Conservation (phyloP, 768 basidiomycete genomes). For the Cyclocybe aegerita region DNA sequence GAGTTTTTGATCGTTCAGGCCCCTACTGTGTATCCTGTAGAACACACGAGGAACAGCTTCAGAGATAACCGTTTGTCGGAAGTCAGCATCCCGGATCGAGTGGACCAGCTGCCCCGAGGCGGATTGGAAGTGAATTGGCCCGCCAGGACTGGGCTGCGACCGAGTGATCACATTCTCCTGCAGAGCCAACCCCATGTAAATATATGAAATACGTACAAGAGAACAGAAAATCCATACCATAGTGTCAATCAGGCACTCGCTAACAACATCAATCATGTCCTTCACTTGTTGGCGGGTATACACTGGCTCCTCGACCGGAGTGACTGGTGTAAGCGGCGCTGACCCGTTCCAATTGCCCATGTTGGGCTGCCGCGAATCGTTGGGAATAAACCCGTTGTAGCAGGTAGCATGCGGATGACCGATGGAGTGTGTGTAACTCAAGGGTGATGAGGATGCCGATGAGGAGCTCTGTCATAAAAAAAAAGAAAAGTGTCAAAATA, state of each 20-base stretch:
- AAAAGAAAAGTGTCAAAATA: conserved; percentile 9
- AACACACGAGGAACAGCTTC: conserved; percentile 24
- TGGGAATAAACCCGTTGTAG: conserved; percentile 9
- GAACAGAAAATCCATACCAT: conserved; percentile 18
- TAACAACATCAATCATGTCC: conserved; percentile 28
- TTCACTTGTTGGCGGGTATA: conserved; percentile 31
- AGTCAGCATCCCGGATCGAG: conserved; percentile 18
- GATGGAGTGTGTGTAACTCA: conserved; percentile 17
- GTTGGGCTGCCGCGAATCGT: conserved; percentile 7
- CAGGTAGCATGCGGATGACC: conserved; percentile 14
- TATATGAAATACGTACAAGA: background rate
- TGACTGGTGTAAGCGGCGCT: conserved; percentile 9
- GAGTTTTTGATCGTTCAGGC: conserved; percentile 10
- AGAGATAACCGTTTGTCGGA: conserved; percentile 21
- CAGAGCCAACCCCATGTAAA: background rate
- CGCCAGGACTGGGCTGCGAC: conserved; percentile 3
- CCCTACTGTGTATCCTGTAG: conserved; percentile 19
- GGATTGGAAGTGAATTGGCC: conserved; percentile 12
- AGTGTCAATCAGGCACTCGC: conserved; percentile 26
- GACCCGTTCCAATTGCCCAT: conserved; percentile 13
- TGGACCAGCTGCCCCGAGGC: conserved; percentile 18
- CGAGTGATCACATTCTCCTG: conserved; percentile 22
- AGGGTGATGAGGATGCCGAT: conserved; percentile 25
- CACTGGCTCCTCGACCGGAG: conserved; percentile 21
- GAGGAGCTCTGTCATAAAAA: conserved; percentile 19